A percentile compares a stretch with the other conserved stretches of the same genome.
Evolutionary conservation across 2,329 filamentous ascomycete species (phyloP).

Genomic region (Venturia carpophila): DNA sequence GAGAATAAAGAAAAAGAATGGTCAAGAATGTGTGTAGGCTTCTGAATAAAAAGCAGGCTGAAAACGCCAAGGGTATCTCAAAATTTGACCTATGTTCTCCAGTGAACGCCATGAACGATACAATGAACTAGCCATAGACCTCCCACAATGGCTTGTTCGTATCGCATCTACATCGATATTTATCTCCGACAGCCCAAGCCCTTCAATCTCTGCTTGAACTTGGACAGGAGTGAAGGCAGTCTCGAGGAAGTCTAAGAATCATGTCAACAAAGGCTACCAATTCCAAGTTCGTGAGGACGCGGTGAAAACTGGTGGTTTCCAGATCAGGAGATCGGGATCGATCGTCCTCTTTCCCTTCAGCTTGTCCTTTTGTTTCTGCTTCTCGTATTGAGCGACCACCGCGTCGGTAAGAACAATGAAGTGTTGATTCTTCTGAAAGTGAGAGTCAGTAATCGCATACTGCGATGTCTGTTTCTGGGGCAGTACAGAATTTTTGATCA

Average conservation of each 20-base stretch:
- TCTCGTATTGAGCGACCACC: slow-evolving; percentile 59
- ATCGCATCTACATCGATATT: background rate
- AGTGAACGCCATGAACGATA: background rate
- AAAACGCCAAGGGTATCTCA: background rate
- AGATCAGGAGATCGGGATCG: slow-evolving; percentile 71
- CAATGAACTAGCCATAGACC: background rate
- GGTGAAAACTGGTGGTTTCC: slow-evolving; percentile 94
- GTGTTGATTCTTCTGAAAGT: slow-evolving; percentile 69
- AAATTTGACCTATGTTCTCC: background rate
- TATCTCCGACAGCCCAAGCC: background rate
- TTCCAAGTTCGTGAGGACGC: slow-evolving; percentile 90
- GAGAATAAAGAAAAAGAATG: background rate
- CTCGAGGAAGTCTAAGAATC: background rate
- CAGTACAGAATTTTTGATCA: slow-evolving; percentile 78
- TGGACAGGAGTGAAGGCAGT: background rate
- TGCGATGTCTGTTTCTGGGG: slow-evolving; percentile 2
- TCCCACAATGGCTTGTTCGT: background rate
- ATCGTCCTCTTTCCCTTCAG: slow-evolving; percentile 69
- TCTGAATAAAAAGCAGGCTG: background rate
- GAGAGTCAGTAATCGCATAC: slow-evolving; percentile 5
- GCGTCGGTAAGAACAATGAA: slow-evolving; percentile 88
- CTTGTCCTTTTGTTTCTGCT: slow-evolving; percentile 72
- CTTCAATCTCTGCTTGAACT: background rate
- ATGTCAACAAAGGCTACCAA: slow-evolving; percentile 50
- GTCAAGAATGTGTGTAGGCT: background rate